Evolutionary conservation across 768 basidiomycete genomes (phyloP).

Genomic region (Cubamyces sp.): DNA sequence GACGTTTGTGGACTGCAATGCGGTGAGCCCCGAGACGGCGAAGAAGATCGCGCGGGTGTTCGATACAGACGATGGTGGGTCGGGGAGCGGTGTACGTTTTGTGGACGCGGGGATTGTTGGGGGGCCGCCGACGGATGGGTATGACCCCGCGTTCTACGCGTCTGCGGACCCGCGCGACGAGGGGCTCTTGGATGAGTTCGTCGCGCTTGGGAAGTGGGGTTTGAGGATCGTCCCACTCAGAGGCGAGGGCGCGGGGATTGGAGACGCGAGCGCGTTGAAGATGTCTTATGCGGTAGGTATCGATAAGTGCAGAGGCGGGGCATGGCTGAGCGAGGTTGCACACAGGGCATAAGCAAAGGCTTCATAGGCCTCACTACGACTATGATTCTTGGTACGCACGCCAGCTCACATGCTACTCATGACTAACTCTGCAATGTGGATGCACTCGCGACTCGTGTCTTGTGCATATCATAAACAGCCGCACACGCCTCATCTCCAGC

Average conservation of each 20-base stretch:
- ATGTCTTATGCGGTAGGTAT: constrained; percentile 62
- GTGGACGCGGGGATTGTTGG: constrained; percentile 64
- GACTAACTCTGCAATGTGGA: no score
- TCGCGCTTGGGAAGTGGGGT: constrained; percentile 45
- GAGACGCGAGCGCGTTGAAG: constrained; percentile 65
- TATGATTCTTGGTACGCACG: constrained; percentile 53
- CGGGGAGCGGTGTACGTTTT: constrained; percentile 39
- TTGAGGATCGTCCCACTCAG: constrained; percentile 49
- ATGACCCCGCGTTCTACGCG: constrained; percentile 60
- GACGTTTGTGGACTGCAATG: constrained; percentile 60
- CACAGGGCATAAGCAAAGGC: constrained; percentile 60
- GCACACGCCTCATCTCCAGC: constrained; percentile 61
- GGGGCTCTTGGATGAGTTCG: constrained; percentile 44
- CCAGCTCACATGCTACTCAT: neutral
- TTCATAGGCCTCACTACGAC: constrained; percentile 54
- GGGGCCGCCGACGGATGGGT: constrained; percentile 51
- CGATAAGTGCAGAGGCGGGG: neutral
- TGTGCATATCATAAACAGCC: constrained; percentile 38
- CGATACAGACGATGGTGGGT: constrained; percentile 31
- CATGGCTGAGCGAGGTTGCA: neutral
- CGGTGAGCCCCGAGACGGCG: constrained; percentile 55
- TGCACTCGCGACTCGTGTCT: neutral
- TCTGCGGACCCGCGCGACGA: constrained; percentile 43
- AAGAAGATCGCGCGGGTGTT: constrained; percentile 53
- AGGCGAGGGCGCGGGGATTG: constrained; percentile 52